These are phyloP conservation scores for Dittrichia graveolens DNA, from an alignment of 129 eudicot genomes.

Conservation along the genomic window DNA sequence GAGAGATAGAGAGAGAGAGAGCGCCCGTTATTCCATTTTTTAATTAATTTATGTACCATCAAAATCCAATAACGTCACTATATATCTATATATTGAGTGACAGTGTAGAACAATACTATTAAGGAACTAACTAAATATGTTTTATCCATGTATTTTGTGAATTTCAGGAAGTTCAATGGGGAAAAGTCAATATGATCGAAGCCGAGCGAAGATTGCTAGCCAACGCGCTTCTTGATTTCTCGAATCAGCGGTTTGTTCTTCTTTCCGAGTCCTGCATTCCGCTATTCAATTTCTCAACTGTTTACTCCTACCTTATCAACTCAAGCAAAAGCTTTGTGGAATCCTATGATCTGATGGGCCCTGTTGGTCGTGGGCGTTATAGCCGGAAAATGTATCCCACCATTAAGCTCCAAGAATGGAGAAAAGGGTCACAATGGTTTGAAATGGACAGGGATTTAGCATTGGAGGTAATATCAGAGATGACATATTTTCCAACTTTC, in stretches of 20 bases:
- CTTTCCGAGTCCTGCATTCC: constrained; percentile 95
- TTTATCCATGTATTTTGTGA: background rate
- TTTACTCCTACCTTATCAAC: constrained; percentile 70
- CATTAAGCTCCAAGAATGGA: constrained; percentile 60
- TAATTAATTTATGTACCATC: background rate
- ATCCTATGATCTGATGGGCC: constrained; percentile 56
- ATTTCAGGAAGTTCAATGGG: constrained; percentile 74
- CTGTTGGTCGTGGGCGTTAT: constrained; percentile 79
- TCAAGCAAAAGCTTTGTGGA: constrained; percentile 62
- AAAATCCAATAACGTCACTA: background rate
- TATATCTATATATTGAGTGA: background rate
- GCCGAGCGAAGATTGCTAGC: constrained; percentile 83
- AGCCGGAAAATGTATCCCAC: constrained; percentile 50
- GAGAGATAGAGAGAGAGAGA: too few species aligned
- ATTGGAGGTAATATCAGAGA: constrained; percentile 61
- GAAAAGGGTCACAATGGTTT: constrained; percentile 96
- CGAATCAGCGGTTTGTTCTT: constrained; percentile 83
- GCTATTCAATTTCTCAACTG: constrained; percentile 65
- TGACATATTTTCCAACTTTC: constrained; percentile 51
- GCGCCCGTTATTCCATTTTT: constrained; percentile 6
- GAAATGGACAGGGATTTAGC: constrained; percentile 64
- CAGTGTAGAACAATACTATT: background rate
- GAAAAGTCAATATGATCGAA: constrained; percentile 75
- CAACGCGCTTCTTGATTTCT: constrained; percentile 81
- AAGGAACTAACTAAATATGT: background rate